Evolutionary conservation across 352 stramenopile genomes (phyloP), one percentile per base, ranked within the genome.

Genomic region (Globisporangium mamillatum): DNA sequence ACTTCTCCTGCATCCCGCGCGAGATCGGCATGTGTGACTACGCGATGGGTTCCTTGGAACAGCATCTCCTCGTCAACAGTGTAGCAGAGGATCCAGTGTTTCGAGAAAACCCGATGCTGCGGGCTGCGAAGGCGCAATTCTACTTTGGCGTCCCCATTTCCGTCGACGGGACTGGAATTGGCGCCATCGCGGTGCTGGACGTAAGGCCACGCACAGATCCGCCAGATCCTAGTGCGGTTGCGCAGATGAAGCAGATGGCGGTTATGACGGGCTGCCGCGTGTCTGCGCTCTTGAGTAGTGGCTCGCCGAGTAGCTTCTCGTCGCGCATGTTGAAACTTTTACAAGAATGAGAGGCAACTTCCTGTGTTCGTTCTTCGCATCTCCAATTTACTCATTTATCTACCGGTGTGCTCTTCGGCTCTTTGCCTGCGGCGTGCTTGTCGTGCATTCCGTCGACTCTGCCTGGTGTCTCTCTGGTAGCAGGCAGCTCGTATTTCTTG

Each of bases 21-120:
- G 70, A 76, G 41, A 74, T 78, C 32, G 63, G 67, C 52, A 75
- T 78, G 70, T 78, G 73, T 34, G 73, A 76, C 63, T 66, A 66
- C 62, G 38, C 63, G 3, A 63, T 76, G 10, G 69, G 71, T 12
- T 27, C 64, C 5, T 20, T 60, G 0, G 68, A 72, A 7, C 60
- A 72, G 24, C 46, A 64, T 24, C 54, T 77, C 1, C 50, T 66
- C 12, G 34, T 77, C 18, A 34, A 16, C 22, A 53, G 64, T 48
- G 64, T 67, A 4, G 24, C 50, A 8, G 29, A 44, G 7, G 46
- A 70, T n/a, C 22, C 50, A 1, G 29, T 52, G 32, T 76, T 69
- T 29, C 67, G 66, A 55, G 61, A 72, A 60, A 78, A 78, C 29
- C 73, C 73, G 20, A 71, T 78, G 50, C 46, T 76, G 9, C 54